Conservation (phyloP, 164 flowering plant genomes). For the Stephania yunnanensis region DNA sequence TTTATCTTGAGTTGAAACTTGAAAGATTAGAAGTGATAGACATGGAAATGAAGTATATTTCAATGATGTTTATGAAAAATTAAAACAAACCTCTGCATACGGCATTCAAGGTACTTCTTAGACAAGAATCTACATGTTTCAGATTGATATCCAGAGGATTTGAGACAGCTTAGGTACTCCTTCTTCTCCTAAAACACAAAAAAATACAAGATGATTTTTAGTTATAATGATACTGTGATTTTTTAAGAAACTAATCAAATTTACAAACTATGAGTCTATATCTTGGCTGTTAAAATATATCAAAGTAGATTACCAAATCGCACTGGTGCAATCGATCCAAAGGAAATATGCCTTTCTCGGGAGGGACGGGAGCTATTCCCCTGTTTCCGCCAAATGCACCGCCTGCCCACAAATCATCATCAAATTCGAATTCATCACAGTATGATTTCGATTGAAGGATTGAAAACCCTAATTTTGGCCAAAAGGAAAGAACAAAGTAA, state of each 20-base stretch:
- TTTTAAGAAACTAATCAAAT: not conserved
- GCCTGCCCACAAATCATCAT: slow-evolving; percentile 35
- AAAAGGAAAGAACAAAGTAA: no score
- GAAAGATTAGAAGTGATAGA: not conserved
- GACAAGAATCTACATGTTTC: slow-evolving; percentile 73
- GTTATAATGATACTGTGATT: not conserved
- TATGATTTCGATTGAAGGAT: no score
- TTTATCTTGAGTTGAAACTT: no score
- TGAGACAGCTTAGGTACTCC: slow-evolving; percentile 72
- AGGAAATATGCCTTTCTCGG: slow-evolving; percentile 93
- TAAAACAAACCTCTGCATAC: slow-evolving; percentile 67
- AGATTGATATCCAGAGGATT: slow-evolving; percentile 60
- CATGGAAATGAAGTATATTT: not conserved
- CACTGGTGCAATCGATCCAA: slow-evolving; percentile 86
- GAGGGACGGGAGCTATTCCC: slow-evolving; percentile 82
- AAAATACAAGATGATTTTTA: not conserved
- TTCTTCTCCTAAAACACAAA: slow-evolving; percentile 65
- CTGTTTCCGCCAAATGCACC: slow-evolving; percentile 95
- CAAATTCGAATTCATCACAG: no score
- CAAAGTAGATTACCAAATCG: slow-evolving; percentile 49
- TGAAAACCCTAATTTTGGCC: no score
- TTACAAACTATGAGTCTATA: not conserved
- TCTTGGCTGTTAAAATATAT: not conserved
- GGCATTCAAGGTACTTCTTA: slow-evolving; percentile 80
- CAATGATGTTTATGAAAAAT: not conserved